These are phyloP conservation scores for Phytopythium mirpurense DNA, from an alignment of 352 stramenopile genomes.

Conservation along the genomic window DNA sequence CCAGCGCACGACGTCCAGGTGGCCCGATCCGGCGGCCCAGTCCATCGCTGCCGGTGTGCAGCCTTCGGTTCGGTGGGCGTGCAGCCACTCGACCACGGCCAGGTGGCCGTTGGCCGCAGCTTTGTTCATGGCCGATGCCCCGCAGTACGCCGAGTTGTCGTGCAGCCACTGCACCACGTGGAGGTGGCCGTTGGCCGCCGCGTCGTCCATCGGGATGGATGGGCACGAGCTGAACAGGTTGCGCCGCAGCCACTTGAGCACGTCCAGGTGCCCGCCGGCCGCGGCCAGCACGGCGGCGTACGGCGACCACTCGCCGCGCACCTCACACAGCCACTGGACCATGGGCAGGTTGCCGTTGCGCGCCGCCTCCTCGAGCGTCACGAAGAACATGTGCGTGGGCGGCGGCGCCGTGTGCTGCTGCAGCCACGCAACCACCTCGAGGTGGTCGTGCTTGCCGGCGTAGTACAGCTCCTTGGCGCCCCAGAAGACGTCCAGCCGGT, in stretches of 20 bases:
- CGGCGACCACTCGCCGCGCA: conserved; percentile 22
- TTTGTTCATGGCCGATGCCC: conserved; percentile 44
- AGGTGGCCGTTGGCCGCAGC: conserved; percentile 44
- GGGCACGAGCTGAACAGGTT: conserved; percentile 30
- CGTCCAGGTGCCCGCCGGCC: conserved; percentile 23
- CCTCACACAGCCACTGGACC: conserved; percentile 26
- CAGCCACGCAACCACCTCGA: conserved; percentile 29
- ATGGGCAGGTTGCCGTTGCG: conserved; percentile 22
- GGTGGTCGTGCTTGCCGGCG: conserved; percentile 21
- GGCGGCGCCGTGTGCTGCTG: conserved; percentile 28
- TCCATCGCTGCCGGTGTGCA: conserved; percentile 33
- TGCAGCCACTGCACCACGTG: conserved; percentile 22
- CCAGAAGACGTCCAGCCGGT: conserved; percentile 20
- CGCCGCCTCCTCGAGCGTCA: conserved; percentile 26
- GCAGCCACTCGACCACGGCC: conserved; percentile 35
- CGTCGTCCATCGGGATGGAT: conserved; percentile 26
- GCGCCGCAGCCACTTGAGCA: conserved; percentile 23
- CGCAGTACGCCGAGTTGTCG: conserved; percentile 23
- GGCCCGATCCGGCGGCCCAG: conserved; percentile 15
- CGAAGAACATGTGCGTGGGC: conserved; percentile 34
- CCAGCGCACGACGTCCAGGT: conserved; percentile 31
- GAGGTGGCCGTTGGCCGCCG: conserved; percentile 18
- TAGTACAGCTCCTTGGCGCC: conserved; percentile 32
- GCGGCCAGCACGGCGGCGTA: conserved; percentile 27
- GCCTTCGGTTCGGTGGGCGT: conserved; percentile 19